Evolutionary conservation across 2,329 filamentous ascomycete genomes (phyloP).

Genomic region (Cryphonectria carpinicola): DNA sequence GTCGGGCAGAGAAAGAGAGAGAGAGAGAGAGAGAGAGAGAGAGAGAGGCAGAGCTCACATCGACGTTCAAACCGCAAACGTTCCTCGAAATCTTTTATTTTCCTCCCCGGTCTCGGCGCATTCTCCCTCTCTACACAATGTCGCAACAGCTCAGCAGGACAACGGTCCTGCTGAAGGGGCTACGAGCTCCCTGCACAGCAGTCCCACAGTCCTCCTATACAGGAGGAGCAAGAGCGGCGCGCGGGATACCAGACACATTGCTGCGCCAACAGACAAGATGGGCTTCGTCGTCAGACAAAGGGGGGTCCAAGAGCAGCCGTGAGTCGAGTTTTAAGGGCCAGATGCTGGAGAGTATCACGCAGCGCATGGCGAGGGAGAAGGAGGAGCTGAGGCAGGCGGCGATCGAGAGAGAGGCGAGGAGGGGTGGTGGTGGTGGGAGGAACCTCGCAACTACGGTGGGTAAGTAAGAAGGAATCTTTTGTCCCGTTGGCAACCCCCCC

Average conservation of each 20-base stretch:
- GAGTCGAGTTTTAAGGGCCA: slow-evolving; percentile 53
- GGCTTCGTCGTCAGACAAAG: slow-evolving; percentile 24
- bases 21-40: background rate
- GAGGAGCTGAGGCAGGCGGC: slow-evolving; percentile 51
- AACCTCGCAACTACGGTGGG: slow-evolving; percentile 53
- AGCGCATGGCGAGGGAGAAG: slow-evolving; percentile 53
- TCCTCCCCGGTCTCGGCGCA: background rate
- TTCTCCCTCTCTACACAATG: slow-evolving; percentile 16
- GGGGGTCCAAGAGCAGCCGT: slow-evolving; percentile 15
- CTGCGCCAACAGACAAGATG: slow-evolving; percentile 19
- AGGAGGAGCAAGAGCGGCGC: background rate
- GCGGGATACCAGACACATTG: slow-evolving; percentile 12
- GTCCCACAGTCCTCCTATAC: background rate
- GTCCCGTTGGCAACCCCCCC: no score
- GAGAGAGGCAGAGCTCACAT: background rate
- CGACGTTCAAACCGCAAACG: background rate
- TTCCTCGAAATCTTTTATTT: background rate
- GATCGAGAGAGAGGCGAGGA: slow-evolving; percentile 43
- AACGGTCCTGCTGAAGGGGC: slow-evolving; percentile 21
- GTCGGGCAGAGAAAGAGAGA: background rate
- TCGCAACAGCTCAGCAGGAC: slow-evolving; percentile 29
- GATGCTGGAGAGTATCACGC: slow-evolving; percentile 56
- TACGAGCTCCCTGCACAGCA: slow-evolving; percentile 2
- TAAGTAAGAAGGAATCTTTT: slow-evolving; percentile 33
- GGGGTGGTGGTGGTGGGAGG: slow-evolving; percentile 40